Evolutionary conservation across 495 filamentous ascomycete genomes (phyloP).

Genomic region (Pyronema omphalodes): DNA sequence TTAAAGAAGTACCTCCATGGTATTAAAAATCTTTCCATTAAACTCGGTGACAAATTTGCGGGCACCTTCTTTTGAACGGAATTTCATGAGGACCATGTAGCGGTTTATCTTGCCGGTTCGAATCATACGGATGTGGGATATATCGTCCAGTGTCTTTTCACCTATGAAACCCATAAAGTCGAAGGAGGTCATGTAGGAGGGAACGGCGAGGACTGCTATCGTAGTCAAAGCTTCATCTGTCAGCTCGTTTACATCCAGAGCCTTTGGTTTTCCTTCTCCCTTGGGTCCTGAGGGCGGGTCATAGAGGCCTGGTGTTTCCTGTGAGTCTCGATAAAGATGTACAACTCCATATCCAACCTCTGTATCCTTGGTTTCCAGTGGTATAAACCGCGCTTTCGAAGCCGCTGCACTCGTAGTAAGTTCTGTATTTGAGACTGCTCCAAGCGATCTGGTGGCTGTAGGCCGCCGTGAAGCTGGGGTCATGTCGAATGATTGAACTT

Average conservation of each 20-base stretch:
- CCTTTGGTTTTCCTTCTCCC: conserved; percentile 7
- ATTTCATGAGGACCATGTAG: conserved; percentile 97
- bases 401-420: conserved; percentile 23
- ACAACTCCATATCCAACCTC: conserved; percentile 86
- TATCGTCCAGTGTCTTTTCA: conserved; percentile 66
- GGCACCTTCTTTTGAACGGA: conserved; percentile 54
- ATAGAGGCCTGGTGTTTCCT: conserved; percentile 46
- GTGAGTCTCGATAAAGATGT: conserved; percentile 73
- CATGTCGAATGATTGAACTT: conserved; percentile 54
- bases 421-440: conserved; percentile 5
- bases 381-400: conserved; percentile 62
- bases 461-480: conserved; percentile 14
- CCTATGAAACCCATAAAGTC: conserved; percentile 90
- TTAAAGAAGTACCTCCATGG: conserved; percentile 54
- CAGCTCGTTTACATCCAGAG: conserved; percentile 13
- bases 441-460: conserved; percentile 4
- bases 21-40: conserved; percentile 90
- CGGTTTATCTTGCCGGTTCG: conserved; percentile 72
- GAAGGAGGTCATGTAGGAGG: conserved; percentile 73
- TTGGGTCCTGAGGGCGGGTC: conserved; percentile 11
- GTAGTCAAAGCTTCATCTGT: conserved; percentile 60
- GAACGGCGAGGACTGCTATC: conserved; percentile 83
- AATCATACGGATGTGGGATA: conserved; percentile 92
- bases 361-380: conserved; percentile 53
- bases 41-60: conserved; percentile 66